phyloP scores from a whole-genome alignment of 768 basidiomycete species.

The Neoboletus subvelutipes region DNA sequence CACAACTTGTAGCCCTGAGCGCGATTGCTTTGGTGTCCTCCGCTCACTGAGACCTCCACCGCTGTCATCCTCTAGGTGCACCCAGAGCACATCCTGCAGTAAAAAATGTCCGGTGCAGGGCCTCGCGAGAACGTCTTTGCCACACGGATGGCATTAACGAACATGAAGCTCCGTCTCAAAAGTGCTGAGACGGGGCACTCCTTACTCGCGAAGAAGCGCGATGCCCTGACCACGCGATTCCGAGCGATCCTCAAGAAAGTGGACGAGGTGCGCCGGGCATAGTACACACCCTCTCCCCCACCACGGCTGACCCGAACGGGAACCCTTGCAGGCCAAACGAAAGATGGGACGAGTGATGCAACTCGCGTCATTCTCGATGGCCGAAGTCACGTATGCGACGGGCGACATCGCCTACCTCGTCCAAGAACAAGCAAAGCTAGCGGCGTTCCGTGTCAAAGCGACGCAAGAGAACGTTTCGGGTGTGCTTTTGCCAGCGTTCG shows the following conservation, averaged over 20 bases:
- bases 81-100: slow-evolving; percentile 4
- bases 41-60: neutral
- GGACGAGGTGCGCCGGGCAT: slow-evolving; percentile 74
- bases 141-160: slow-evolving; percentile 95
- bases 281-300: neutral
- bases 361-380: slow-evolving; percentile 97
- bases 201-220: slow-evolving; percentile 94
- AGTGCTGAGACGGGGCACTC: slow-evolving; percentile 95
- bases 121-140: slow-evolving; percentile 93
- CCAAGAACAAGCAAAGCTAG: slow-evolving; percentile 90
- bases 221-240: slow-evolving; percentile 94
- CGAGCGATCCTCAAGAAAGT: slow-evolving; percentile 92
- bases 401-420: slow-evolving; percentile 98
- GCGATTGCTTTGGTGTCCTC: neutral
- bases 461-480: slow-evolving; percentile 98
- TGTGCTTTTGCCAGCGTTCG: slow-evolving; percentile 93
- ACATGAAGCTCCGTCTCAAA: slow-evolving; percentile 87
- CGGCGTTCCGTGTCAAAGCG: slow-evolving; percentile 89
- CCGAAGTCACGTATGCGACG: slow-evolving; percentile 97
- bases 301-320: slow-evolving; percentile 18
- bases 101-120: slow-evolving; percentile 85
- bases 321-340: slow-evolving; percentile 76
- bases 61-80: neutral
- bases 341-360: slow-evolving; percentile 99
- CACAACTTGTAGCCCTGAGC: neutral